These are phyloP conservation scores for Spatholobus suberectus DNA, from an alignment of 306 rosid genomes.

Conservation along the genomic window DNA sequence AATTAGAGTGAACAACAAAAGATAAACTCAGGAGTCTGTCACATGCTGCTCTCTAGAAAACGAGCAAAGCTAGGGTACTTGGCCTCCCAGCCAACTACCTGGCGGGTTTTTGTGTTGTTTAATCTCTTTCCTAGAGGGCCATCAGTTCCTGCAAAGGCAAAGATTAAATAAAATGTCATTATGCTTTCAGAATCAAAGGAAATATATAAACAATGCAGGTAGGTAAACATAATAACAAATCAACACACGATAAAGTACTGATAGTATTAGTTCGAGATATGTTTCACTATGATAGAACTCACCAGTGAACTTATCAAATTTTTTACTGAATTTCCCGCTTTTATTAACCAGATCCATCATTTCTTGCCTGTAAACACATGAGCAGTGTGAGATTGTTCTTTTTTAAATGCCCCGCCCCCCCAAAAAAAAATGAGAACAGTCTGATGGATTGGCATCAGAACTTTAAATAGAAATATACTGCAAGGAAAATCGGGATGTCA, in stretches of 20 bases:
- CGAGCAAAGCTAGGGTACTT: slow-evolving; percentile 76
- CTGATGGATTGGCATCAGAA: background rate
- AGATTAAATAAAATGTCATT: slow-evolving; percentile 7
- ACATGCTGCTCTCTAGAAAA: slow-evolving; percentile 63
- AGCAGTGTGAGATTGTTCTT: slow-evolving; percentile 21
- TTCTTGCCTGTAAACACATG: slow-evolving; percentile 77
- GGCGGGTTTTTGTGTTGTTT: slow-evolving; percentile 80
- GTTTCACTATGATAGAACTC: slow-evolving; percentile 31
- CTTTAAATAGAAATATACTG: background rate
- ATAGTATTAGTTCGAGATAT: background rate
- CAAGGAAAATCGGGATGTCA: background rate
- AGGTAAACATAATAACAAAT: background rate
- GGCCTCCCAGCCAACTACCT: slow-evolving; percentile 85
- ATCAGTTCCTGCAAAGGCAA: slow-evolving; percentile 61
- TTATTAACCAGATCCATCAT: slow-evolving; percentile 77
- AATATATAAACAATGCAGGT: background rate
- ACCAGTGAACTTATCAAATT: slow-evolving; percentile 80
- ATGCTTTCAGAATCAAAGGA: background rate
- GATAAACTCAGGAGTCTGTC: slow-evolving; percentile 24
- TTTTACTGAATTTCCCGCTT: slow-evolving; percentile 84
- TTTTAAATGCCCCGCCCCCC: too few species aligned
- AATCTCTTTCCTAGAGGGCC: slow-evolving; percentile 90
- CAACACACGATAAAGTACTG: background rate
- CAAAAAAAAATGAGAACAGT: slow-evolving; percentile 10
- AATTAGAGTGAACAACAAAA: slow-evolving; percentile 27